A percentile compares a stretch with the other conserved stretches of the same genome.
These are phyloP conservation scores for Gypsophila paniculata DNA, from an alignment of 179 eudicot genomes.

Conservation along the genomic window DNA sequence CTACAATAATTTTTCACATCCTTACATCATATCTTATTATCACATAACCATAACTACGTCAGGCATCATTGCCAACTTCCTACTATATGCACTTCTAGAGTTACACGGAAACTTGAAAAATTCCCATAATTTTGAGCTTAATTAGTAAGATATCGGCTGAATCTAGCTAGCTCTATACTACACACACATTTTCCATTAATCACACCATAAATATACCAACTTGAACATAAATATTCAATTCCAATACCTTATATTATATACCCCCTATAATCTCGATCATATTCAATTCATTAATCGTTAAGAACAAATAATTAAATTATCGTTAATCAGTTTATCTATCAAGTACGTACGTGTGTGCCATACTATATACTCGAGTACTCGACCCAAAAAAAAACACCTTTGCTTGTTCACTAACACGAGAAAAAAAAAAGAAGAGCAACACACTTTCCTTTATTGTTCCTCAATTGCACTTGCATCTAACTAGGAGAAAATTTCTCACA, in stretches of 20 bases:
- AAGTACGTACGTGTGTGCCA: background rate
- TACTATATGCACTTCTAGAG: conserved; percentile 8
- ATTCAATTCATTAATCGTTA: background rate
- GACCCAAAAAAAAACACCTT: conserved; percentile 19
- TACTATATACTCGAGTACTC: conserved; percentile 9
- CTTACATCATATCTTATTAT: no score
- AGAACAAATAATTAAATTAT: background rate
- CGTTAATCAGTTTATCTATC: background rate
- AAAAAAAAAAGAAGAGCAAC: background rate
- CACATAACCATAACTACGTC: background rate
- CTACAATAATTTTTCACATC: no score
- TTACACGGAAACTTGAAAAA: conserved; percentile 25
- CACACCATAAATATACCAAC: conserved; percentile 1
- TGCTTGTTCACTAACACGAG: conserved; percentile 17
- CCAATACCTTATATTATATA: conserved; percentile 3
- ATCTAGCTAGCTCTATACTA: background rate
- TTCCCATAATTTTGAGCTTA: conserved; percentile 17
- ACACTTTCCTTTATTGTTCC: conserved; percentile 27
- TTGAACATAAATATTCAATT: conserved; percentile 11
- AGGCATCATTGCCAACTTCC: conserved; percentile 21
- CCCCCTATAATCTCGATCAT: background rate
- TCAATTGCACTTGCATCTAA: conserved; percentile 36
- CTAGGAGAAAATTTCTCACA: conserved; percentile 13
- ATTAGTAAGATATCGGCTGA: conserved; percentile 35
- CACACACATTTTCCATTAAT: background rate